phyloP scores from a whole-genome alignment of 768 basidiomycete species.

The Psilocybe cyanescens region DNA sequence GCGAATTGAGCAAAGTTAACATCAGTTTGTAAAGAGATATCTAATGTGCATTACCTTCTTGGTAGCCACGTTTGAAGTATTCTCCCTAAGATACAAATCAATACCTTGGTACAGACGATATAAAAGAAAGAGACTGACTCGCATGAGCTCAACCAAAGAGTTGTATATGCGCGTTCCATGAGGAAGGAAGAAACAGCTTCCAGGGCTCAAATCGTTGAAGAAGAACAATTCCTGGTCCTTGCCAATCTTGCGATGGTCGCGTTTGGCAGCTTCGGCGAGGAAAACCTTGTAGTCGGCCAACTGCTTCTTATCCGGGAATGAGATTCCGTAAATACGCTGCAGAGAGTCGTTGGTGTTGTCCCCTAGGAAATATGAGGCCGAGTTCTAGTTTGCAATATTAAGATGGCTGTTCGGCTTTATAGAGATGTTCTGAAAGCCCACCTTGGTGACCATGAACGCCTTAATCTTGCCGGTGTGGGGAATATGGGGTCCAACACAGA shows the following conservation, averaged over 20 bases:
- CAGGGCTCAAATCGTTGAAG: constrained; percentile 96
- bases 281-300: constrained; percentile 93
- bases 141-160: constrained; percentile 86
- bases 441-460: constrained; percentile 96
- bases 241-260: constrained; percentile 96
- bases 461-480: constrained; percentile 98
- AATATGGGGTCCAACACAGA: constrained; percentile 97
- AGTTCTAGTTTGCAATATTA: constrained; percentile 60
- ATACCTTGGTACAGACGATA: background rate
- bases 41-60: constrained; percentile 67
- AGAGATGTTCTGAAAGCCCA: constrained; percentile 26
- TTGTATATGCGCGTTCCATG: constrained; percentile 98
- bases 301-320: constrained; percentile 98
- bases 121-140: constrained; percentile 54
- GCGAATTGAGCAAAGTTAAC: background rate
- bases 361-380: constrained; percentile 97
- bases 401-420: background rate
- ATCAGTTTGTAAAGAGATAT: background rate
- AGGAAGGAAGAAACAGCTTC: constrained; percentile 95
- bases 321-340: constrained; percentile 97
- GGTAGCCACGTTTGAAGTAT: constrained; percentile 94
- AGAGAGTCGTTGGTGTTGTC: constrained; percentile 92
- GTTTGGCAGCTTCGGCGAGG: constrained; percentile 96
- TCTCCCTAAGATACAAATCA: constrained; percentile 57
- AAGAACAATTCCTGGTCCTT: constrained; percentile 99